A percentile compares a stretch with the other conserved stretches of the same genome.
Evolutionary conservation across 805 yeast species (phyloP).

Genomic region (Pichia exigua): DNA sequence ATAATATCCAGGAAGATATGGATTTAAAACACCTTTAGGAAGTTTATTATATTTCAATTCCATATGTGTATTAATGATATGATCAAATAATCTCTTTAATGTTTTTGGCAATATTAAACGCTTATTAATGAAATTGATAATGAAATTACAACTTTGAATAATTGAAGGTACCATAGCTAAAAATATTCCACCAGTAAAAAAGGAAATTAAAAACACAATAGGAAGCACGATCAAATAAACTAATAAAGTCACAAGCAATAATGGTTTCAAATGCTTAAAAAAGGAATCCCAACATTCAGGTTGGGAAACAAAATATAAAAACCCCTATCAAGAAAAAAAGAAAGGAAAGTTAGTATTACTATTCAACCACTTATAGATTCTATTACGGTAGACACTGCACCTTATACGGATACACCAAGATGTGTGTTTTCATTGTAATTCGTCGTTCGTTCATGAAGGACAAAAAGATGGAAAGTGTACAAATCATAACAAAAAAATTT

Average conservation of each 20-base stretch:
- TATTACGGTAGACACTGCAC: background rate
- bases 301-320: slow-evolving; percentile 19
- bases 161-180: slow-evolving; percentile 20
- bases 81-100: slow-evolving; percentile 26
- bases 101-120: slow-evolving; percentile 27
- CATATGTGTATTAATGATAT: slow-evolving; percentile 19
- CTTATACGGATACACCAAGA: background rate
- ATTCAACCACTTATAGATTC: background rate
- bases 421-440: background rate
- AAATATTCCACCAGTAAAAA: slow-evolving; percentile 20
- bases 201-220: slow-evolving; percentile 12
- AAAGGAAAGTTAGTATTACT: background rate
- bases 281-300: slow-evolving; percentile 22
- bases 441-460: background rate
- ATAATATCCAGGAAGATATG: slow-evolving; percentile 18
- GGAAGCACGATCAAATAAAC: slow-evolving; percentile 16
- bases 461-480: background rate
- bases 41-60: slow-evolving; percentile 17
- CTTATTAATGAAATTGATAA: slow-evolving; percentile 25
- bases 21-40: slow-evolving; percentile 20
- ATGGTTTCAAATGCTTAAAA: slow-evolving; percentile 17
- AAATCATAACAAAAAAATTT: background rate
- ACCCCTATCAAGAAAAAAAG: slow-evolving; percentile 16
- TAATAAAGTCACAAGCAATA: slow-evolving; percentile 14
- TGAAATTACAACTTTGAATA: slow-evolving; percentile 25